Evolutionary conservation across 1,284 basidiomycete genomes (phyloP).

Genomic region (Prillingera fragicola): DNA sequence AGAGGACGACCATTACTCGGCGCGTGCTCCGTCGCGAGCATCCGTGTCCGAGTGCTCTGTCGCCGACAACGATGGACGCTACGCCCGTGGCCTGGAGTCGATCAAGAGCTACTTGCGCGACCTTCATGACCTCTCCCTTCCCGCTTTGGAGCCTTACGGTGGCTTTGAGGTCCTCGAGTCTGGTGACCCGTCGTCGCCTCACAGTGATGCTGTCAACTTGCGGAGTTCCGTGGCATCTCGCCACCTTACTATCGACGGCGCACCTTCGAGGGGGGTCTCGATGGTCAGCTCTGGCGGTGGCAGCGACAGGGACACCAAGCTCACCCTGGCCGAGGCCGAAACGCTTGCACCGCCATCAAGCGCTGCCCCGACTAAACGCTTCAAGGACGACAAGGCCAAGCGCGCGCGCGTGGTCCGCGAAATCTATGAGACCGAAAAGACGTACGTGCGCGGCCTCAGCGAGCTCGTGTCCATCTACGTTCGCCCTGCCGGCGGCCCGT

Average conservation of each 20-base stretch:
- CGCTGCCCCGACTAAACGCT: too few species aligned
- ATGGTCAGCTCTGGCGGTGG: constrained; percentile 18
- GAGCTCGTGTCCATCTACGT: constrained; percentile 96
- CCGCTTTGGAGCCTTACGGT: constrained; percentile 37
- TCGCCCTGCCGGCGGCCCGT: constrained; percentile 68
- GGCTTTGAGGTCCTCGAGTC: constrained; percentile 39
- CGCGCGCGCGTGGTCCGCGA: constrained; percentile 72
- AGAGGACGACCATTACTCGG: constrained; percentile 11
- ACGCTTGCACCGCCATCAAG: too few species aligned
- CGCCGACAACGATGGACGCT: constrained; percentile 26
- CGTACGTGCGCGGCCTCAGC: constrained; percentile 86
- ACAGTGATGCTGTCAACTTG: neutral
- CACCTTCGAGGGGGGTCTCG: constrained; percentile 21
- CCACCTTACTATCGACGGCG: constrained; percentile 1
- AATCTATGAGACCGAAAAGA: constrained; percentile 89
- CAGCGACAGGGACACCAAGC: constrained; percentile 17
- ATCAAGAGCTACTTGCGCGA: constrained; percentile 93
- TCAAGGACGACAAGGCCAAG: constrained; percentile 79
- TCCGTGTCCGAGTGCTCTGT: constrained; percentile 16
- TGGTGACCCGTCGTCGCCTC: neutral
- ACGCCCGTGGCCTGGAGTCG: constrained; percentile 62
- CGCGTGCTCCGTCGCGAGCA: constrained; percentile 1
- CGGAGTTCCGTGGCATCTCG: constrained; percentile 8
- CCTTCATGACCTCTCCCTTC: constrained; percentile 71
- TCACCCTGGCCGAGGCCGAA: too few species aligned